Base-by-base conservation (phyloP, 225 moss, liverwort and hornwort species). In the Climacium dendroides region DNA sequence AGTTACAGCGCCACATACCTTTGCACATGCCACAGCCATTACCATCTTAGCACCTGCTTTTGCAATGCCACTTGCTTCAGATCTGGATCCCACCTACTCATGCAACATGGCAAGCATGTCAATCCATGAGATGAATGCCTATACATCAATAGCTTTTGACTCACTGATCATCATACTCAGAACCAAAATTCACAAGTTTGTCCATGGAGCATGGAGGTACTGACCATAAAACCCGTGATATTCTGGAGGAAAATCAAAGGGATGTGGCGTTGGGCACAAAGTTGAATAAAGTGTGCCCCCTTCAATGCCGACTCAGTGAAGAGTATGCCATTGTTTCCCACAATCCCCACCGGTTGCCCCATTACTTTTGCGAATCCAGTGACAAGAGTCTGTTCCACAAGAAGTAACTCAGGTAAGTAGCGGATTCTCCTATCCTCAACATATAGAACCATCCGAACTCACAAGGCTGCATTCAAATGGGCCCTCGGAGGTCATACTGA, bases 31-130 rank as follows among this genome's bases (percentile, higher is more conserved):
- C 71, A 99, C 99, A 83, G 97, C 97, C 97, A 99, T 99, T 64
- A 99, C 99, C 99, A 99, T 99, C 89, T 99, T 99, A 72, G 99
- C 99, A 86, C 99, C 99, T 87, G 99, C 99, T 93, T 99, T 99
- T 60, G 99, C 99, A 87, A 99, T 99, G 84, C 97, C 97, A 88
- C 95, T 97, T 41, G 97, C 97, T 91, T 99, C 99, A 64, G 99
- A 95, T 90, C 93, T 95, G 57, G 99, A 99, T 88, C 99, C 99
- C 90, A 99, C 98, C 98, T 99, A 93, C 63, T 81, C 86, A 87
- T 69, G 55, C 89, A 85, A 77, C 87, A 90, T 83, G 78, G 85
- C 79, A 41, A 89, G 52, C 65, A 35, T 77, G 81, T 86, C 86
- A 86, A 30, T 78, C 34, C 24, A 15, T 67, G 37, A 73, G 79